These are phyloP conservation scores for Amanita brunnescens DNA, from an alignment of 768 basidiomycete species.

Conservation along the genomic window DNA sequence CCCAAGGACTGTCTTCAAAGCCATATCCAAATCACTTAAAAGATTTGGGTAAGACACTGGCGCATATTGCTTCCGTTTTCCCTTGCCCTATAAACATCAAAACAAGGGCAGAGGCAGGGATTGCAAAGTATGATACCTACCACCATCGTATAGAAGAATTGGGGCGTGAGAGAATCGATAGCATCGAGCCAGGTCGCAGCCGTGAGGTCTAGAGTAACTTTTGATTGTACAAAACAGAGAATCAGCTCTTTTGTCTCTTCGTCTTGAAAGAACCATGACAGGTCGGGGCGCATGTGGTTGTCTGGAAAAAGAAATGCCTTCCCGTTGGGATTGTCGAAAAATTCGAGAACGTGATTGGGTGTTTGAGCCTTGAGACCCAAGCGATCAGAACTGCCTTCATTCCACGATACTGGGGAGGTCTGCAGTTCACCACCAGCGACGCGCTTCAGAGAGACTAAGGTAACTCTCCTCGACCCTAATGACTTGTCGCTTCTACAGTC, in stretches of 20 bases:
- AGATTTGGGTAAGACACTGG: conserved; percentile 7
- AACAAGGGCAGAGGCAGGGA: conserved; percentile 1
- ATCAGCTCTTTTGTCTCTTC: conserved; percentile 9
- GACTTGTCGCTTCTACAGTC: background rate
- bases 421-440: conserved; percentile 1
- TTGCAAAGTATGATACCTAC: conserved; percentile 7
- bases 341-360: conserved; percentile 2
- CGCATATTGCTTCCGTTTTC: conserved; percentile 4
- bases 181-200: background rate
- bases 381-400: conserved; percentile 2
- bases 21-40: background rate
- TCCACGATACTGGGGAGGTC: conserved; percentile 7
- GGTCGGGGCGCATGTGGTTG: conserved; percentile 7
- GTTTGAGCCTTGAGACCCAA: conserved; percentile 4
- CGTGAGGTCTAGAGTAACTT: conserved; percentile 1
- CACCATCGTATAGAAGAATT: conserved; percentile 8
- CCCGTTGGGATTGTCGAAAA: conserved; percentile 6
- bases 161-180: background rate
- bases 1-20: conserved; percentile 6
- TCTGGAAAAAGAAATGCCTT: conserved; percentile 6
- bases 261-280: conserved; percentile 8
- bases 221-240: conserved; percentile 6
- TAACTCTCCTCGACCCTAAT: conserved; percentile 3
- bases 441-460: conserved; percentile 5
- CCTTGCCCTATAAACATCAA: conserved; percentile 3